phyloP scores from a whole-genome alignment of 805 yeast genomes.

The Zygosaccharomyces bisporus region DNA sequence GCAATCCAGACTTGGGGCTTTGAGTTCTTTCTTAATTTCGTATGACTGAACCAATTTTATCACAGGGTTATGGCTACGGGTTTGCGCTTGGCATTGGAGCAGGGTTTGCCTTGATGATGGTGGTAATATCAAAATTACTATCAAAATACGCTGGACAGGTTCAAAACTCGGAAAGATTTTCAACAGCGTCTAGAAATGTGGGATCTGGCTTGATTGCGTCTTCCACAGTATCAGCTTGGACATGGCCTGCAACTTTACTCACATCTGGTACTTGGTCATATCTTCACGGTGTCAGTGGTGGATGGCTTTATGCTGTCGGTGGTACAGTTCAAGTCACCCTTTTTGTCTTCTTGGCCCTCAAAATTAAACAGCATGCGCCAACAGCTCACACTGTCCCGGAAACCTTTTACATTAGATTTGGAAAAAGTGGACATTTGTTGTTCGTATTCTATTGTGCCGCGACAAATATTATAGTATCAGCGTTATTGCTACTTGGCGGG shows the following conservation, averaged over 20 bases:
- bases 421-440: conserved; percentile 37
- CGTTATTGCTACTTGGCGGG: conserved; percentile 43
- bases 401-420: conserved; percentile 38
- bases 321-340: conserved; percentile 39
- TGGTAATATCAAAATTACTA: conserved; percentile 35
- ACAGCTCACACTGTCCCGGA: conserved; percentile 43
- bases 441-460: conserved; percentile 38
- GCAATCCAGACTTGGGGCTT: neutral
- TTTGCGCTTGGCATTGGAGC: conserved; percentile 42
- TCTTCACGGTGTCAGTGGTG: conserved; percentile 42
- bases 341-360: conserved; percentile 39
- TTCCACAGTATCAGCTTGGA: conserved; percentile 41
- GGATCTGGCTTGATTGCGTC: conserved; percentile 41
- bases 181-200: conserved; percentile 41
- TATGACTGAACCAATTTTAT: conserved; percentile 26
- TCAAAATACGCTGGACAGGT: conserved; percentile 37
- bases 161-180: conserved; percentile 42
- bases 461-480: conserved; percentile 39
- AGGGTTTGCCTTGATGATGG: conserved; percentile 42
- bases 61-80: conserved; percentile 41
- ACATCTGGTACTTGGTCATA: conserved; percentile 42
- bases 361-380: conserved; percentile 42
- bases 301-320: conserved; percentile 38
- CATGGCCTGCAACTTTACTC: conserved; percentile 44
- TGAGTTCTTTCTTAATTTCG: neutral